Conservation (phyloP, 371 early-diverging fungal species). For the Circinella umbellata region DNA sequence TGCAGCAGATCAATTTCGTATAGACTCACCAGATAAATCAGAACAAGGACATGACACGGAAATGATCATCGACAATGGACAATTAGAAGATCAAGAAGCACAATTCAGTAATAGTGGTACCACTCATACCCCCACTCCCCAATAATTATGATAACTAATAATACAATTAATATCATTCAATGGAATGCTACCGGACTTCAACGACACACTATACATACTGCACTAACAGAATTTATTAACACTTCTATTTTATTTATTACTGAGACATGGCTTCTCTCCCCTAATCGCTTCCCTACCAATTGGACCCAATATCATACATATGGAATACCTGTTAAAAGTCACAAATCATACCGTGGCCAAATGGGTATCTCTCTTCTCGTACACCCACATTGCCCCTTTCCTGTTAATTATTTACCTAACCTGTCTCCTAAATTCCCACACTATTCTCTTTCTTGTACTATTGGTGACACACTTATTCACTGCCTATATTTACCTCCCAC, state of each 20-base stretch:
- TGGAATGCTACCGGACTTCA: neutral
- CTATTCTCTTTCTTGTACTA: neutral
- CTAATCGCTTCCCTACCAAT: neutral
- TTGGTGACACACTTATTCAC: constrained; percentile 4
- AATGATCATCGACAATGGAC: too few relatives aligned
- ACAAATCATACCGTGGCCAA: neutral
- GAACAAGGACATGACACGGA: too few relatives aligned
- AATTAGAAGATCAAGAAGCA: too few relatives aligned
- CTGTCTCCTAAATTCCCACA: neutral
- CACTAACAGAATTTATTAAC: neutral
- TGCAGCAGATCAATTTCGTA: too few relatives aligned
- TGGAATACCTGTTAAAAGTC: neutral
- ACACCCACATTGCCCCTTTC: neutral
- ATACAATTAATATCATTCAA: neutral
- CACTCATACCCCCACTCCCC: neutral
- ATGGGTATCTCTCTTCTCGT: constrained; percentile 2
- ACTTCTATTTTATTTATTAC: neutral
- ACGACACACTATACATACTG: neutral
- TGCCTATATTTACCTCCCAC: neutral
- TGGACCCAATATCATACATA: constrained; percentile 12
- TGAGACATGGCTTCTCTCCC: constrained; percentile 4
- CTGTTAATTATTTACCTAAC: neutral
- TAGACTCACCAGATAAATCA: too few relatives aligned
- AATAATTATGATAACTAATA: neutral
- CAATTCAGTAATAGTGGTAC: too few relatives aligned